A percentile compares a stretch with the other conserved stretches of the same genome.
Conservation (phyloP, 2,329 filamentous ascomycete species). For the Aspergillus sp. region DNA sequence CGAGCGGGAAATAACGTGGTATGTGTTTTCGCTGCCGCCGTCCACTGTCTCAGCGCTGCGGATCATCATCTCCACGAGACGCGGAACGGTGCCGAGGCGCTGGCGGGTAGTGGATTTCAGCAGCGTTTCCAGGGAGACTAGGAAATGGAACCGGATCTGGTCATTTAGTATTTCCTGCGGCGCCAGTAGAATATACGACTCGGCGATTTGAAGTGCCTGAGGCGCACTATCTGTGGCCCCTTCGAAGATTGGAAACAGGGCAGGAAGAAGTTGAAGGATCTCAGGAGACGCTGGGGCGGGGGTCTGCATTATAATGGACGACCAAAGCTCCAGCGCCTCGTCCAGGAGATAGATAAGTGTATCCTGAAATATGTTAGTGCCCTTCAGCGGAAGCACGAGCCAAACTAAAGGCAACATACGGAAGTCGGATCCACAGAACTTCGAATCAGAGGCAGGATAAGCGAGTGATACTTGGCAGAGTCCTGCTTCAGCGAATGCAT, state of each 20-base stretch:
- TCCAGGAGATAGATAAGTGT: slow-evolving; percentile 77
- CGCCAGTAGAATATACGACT: slow-evolving; percentile 62
- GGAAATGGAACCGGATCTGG: slow-evolving; percentile 27
- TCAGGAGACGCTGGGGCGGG: slow-evolving; percentile 50
- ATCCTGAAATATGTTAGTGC: slow-evolving; percentile 28
- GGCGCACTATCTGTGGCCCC: slow-evolving; percentile 56
- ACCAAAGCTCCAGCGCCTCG: slow-evolving; percentile 85
- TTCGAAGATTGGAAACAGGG: slow-evolving; percentile 57
- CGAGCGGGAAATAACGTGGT: slow-evolving; percentile 56
- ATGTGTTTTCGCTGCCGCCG: slow-evolving; percentile 45
- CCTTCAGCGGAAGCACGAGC: background rate
- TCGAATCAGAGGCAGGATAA: slow-evolving; percentile 73
- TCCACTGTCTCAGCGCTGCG: slow-evolving; percentile 54
- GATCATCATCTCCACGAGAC: slow-evolving; percentile 55
- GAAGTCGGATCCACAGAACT: slow-evolving; percentile 70
- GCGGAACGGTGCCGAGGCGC: slow-evolving; percentile 32
- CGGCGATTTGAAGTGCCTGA: slow-evolving; percentile 54
- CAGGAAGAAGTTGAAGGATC: slow-evolving; percentile 54
- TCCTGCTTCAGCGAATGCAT: slow-evolving; percentile 75
- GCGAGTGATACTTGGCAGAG: slow-evolving; percentile 66
- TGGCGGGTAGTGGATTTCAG: slow-evolving; percentile 30
- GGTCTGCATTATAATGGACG: slow-evolving; percentile 60
- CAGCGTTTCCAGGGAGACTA: slow-evolving; percentile 31
- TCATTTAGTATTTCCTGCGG: slow-evolving; percentile 36
- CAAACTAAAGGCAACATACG: slow-evolving; percentile 30